These are phyloP conservation scores for Aspergillus funiculosus DNA, from an alignment of 495 filamentous ascomycete genomes.

Conservation along the genomic window DNA sequence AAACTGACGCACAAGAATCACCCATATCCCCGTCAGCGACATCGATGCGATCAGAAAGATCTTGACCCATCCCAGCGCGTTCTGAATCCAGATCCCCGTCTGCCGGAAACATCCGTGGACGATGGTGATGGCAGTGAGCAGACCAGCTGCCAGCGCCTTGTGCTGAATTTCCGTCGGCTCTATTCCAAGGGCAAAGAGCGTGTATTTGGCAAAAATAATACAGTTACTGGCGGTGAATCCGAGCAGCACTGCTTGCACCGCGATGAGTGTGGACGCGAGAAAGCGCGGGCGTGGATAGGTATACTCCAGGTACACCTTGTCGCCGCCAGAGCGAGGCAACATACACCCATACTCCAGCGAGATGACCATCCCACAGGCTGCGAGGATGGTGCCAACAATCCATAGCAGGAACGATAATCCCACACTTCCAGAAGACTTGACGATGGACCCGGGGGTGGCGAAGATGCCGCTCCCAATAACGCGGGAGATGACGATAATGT, in stretches of 20 bases:
- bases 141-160: conserved; percentile 32
- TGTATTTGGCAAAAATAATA: conserved; percentile 43
- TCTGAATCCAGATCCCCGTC: conserved; percentile 41
- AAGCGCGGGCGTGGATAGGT: conserved; percentile 64
- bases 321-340: conserved; percentile 63
- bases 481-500: conserved; percentile 69
- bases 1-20: conserved; percentile 29
- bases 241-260: conserved; percentile 60
- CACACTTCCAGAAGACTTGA: conserved; percentile 61
- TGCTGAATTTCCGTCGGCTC: conserved; percentile 32
- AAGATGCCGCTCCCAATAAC: conserved; percentile 76
- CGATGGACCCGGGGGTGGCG: conserved; percentile 63
- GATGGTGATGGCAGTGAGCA: conserved; percentile 34
- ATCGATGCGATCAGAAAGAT: conserved; percentile 42
- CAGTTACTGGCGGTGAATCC: conserved; percentile 57
- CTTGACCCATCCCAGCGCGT: conserved; percentile 45
- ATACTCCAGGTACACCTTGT: conserved; percentile 73
- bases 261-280: conserved; percentile 62
- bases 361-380: conserved; percentile 55
- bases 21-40: conserved; percentile 39
- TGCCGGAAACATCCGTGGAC: conserved; percentile 36
- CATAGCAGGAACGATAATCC: conserved; percentile 60
- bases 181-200: conserved; percentile 34
- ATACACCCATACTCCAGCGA: conserved; percentile 67
- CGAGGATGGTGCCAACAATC: conserved; percentile 56